These are phyloP conservation scores for Colletotrichum sp. DNA, from an alignment of 2,329 filamentous ascomycete genomes.

Conservation along the genomic window DNA sequence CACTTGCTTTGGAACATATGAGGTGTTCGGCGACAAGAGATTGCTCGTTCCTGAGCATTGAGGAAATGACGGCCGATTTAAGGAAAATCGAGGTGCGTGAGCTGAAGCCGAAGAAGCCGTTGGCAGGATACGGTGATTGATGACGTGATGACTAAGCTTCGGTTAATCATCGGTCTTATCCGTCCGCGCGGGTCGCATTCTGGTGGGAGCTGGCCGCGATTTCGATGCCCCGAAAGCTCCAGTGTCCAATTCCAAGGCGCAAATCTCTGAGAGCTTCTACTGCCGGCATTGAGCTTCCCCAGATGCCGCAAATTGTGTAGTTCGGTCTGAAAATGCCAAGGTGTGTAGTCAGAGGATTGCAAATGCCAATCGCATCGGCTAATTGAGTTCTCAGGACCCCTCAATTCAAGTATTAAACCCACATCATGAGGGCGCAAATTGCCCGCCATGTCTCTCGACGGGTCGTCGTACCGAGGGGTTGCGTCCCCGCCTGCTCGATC, in stretches of 20 bases:
- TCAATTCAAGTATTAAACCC: conserved; percentile 14
- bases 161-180: conserved; percentile 1
- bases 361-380: not conserved
- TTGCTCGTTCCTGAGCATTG: not conserved
- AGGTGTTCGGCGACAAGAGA: not conserved
- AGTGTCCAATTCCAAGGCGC: conserved; percentile 3
- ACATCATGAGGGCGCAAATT: conserved; percentile 50
- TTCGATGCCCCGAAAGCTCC: conserved; percentile 7
- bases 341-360: not conserved
- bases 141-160: conserved; percentile 5
- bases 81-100: not conserved
- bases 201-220: conserved; percentile 13
- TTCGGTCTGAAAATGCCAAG: conserved; percentile 13
- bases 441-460: conserved; percentile 48
- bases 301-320: conserved; percentile 9
- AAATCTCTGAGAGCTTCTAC: conserved; percentile 16
- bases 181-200: conserved; percentile 9
- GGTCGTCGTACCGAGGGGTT: conserved; percentile 37
- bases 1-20: not conserved
- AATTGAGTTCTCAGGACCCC: not conserved
- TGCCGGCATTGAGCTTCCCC: conserved; percentile 15
- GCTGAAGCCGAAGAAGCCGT: not conserved
- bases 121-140: not conserved
- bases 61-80: not conserved
- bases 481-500: conserved; percentile 37